Percentiles rank a stretch among this genome's conserved stretches.
Conservation (phyloP, 2,329 filamentous ascomycete genomes). For the Dothistroma pini region DNA sequence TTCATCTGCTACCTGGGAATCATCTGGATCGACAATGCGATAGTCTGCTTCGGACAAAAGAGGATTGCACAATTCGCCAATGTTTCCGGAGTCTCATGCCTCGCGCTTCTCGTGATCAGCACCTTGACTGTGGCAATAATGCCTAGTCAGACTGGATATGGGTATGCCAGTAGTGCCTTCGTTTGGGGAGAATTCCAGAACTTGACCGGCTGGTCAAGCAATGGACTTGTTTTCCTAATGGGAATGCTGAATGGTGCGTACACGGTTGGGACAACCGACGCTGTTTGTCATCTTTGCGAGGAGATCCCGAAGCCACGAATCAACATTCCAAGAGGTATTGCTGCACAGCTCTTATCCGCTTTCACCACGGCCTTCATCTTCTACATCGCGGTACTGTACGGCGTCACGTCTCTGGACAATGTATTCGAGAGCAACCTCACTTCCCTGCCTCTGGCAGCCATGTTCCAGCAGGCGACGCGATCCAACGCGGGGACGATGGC, state of each 20-base stretch:
- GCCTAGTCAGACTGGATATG: slow-evolving; percentile 44
- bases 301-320: slow-evolving; percentile 54
- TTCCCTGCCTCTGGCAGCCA: slow-evolving; percentile 58
- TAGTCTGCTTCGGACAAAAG: slow-evolving; percentile 55
- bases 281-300: slow-evolving; percentile 61
- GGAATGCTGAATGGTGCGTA: slow-evolving; percentile 65
- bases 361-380: slow-evolving; percentile 52
- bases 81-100: slow-evolving; percentile 50
- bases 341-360: slow-evolving; percentile 49
- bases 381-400: slow-evolving; percentile 48
- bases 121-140: slow-evolving; percentile 56
- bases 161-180: slow-evolving; percentile 37
- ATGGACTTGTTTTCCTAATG: slow-evolving; percentile 59
- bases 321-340: slow-evolving; percentile 54
- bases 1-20: slow-evolving; percentile 49
- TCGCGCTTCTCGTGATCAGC: slow-evolving; percentile 54
- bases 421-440: slow-evolving; percentile 45
- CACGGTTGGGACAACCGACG: slow-evolving; percentile 61
- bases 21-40: slow-evolving; percentile 45
- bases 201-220: slow-evolving; percentile 41
- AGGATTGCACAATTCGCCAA: slow-evolving; percentile 48
- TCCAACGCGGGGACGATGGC: slow-evolving; percentile 41
- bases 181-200: slow-evolving; percentile 45
- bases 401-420: slow-evolving; percentile 55
- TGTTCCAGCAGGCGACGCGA: slow-evolving; percentile 54